Evolutionary conservation across 2,329 filamentous ascomycete genomes (phyloP).

Genomic region (Claviceps sp.): DNA sequence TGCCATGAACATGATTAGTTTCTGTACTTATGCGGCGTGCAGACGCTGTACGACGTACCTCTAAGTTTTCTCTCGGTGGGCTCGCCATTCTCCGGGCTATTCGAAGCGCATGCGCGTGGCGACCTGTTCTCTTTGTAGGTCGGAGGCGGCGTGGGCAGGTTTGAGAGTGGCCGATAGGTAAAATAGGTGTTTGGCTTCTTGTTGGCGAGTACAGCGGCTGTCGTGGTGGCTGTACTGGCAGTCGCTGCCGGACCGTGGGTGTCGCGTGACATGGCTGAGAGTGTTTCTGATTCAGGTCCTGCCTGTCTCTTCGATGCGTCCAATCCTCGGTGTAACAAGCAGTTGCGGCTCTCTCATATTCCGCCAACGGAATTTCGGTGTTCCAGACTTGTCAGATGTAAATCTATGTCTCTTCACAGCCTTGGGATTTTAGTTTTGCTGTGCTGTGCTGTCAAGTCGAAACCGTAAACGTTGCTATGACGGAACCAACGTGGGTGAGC

Average conservation of each 20-base stretch:
- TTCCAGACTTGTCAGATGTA: background rate
- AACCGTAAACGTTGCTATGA: background rate
- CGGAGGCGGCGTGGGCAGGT: conserved; percentile 52
- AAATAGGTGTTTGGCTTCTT: conserved; percentile 36
- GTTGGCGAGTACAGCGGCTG: background rate
- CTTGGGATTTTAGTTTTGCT: background rate
- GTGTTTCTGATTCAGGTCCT: background rate
- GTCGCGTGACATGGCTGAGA: conserved; percentile 4
- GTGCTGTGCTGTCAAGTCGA: background rate
- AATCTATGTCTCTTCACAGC: background rate
- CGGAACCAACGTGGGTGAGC: background rate
- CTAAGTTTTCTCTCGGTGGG: conserved; percentile 24
- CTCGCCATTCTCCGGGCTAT: conserved; percentile 29
- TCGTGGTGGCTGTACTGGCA: conserved; percentile 20
- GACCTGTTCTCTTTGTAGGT: conserved; percentile 34
- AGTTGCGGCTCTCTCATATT: conserved; percentile 7
- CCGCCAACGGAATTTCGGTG: background rate
- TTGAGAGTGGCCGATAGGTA: conserved; percentile 54
- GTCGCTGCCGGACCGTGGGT: conserved; percentile 4
- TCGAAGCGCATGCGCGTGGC: conserved; percentile 17
- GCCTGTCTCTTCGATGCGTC: conserved; percentile 3
- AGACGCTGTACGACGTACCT: conserved; percentile 18
- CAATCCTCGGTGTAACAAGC: background rate
- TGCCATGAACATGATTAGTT: background rate
- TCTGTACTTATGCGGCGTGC: background rate